Conservation (phyloP, 2,329 filamentous ascomycete species). For the Colletotrichum chlorophyti region DNA sequence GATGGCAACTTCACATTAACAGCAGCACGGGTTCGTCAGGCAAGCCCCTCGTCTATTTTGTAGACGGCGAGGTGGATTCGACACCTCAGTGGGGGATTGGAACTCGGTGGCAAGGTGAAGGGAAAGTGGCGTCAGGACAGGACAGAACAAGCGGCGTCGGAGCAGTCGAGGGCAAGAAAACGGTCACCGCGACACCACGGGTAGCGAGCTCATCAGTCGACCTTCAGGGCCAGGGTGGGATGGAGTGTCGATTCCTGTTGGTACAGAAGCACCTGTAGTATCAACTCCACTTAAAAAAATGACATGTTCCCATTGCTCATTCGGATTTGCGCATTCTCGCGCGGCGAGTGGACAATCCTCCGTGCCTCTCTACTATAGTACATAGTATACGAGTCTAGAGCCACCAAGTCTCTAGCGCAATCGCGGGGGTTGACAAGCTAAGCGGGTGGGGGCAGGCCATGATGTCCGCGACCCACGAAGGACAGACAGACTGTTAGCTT, state of each 20-base stretch:
- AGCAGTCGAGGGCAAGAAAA: not conserved
- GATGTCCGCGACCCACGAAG: constrained; percentile 7
- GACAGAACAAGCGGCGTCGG: not conserved
- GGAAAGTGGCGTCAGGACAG: not conserved
- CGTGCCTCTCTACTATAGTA: not conserved
- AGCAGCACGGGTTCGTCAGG: not conserved
- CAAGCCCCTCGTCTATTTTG: not conserved
- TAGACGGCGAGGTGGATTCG: not conserved
- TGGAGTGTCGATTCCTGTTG: no score
- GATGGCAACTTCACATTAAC: not conserved
- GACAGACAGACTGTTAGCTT: no score
- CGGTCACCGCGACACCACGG: not conserved
- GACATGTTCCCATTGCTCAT: not conserved
- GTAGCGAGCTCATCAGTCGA: not conserved
- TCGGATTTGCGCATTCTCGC: not conserved
- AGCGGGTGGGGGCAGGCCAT: not conserved
- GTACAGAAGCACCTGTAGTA: no score
- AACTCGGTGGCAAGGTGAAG: constrained; percentile 3
- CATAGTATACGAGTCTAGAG: constrained; percentile 3
- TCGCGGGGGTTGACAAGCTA: not conserved
- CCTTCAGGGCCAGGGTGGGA: constrained; percentile 3
- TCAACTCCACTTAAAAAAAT: constrained; percentile 13
- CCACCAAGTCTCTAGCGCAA: constrained; percentile 20
- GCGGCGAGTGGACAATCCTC: constrained; percentile 10
- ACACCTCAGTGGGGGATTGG: not conserved